Conservation (phyloP, 495 filamentous ascomycete species). For the Penicillium verhagenii region DNA sequence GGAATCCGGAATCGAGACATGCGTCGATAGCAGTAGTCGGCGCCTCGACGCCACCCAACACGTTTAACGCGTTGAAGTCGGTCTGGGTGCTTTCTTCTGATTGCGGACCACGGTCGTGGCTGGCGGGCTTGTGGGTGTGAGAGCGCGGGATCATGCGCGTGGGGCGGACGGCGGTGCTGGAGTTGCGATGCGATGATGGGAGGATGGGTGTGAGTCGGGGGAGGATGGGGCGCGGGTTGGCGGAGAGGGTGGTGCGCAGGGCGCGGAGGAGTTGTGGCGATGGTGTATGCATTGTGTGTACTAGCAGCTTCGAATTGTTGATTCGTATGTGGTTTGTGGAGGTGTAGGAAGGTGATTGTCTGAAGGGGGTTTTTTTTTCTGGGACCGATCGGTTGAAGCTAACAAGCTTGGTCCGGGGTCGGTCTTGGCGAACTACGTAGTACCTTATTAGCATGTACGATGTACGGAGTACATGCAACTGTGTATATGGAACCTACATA, state of each 20-base stretch:
- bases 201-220: slow-evolving; percentile 14
- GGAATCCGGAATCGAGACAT: slow-evolving; percentile 74
- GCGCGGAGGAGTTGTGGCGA: slow-evolving; percentile 47
- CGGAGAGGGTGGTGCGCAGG: slow-evolving; percentile 35
- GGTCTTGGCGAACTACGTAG: slow-evolving; percentile 6
- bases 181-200: slow-evolving; percentile 23
- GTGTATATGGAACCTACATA: no score
- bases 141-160: slow-evolving; percentile 41
- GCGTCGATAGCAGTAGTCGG: slow-evolving; percentile 83
- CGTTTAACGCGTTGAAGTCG: slow-evolving; percentile 72
- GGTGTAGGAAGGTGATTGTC: background rate
- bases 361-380: background rate
- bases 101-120: slow-evolving; percentile 56
- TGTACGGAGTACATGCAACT: no score
- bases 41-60: slow-evolving; percentile 70
- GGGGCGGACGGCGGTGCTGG: slow-evolving; percentile 29
- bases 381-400: background rate
- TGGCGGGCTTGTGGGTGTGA: slow-evolving; percentile 39
- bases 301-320: background rate
- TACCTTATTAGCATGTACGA: no score
- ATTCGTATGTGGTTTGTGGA: background rate
- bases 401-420: background rate
- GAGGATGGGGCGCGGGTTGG: slow-evolving; percentile 10
- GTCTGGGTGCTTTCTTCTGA: slow-evolving; percentile 66
- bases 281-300: slow-evolving; percentile 44